phyloP scores from a whole-genome alignment of 169 alveolate species.

The Eimeria acervulina region DNA sequence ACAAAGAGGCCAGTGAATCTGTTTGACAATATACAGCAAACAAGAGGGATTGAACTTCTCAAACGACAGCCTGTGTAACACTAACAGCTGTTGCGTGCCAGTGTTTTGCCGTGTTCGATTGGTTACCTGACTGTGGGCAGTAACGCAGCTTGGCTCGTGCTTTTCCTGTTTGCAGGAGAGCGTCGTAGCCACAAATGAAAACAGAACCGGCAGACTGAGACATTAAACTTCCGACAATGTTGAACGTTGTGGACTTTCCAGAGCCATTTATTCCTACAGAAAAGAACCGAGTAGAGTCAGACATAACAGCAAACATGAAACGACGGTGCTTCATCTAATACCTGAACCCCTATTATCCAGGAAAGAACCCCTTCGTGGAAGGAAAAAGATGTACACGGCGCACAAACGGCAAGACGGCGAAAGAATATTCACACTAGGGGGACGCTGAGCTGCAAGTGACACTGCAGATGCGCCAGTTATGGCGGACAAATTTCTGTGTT shows the following conservation, averaged over 20 bases:
- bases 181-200: conserved; percentile 54
- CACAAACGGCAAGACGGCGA: not conserved
- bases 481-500: not conserved
- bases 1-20: no score
- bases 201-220: conserved; percentile 68
- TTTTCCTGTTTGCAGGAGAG: not conserved
- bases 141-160: conserved; percentile 59
- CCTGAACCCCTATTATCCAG: not conserved
- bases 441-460: not conserved
- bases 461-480: not conserved
- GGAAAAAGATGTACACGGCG: not conserved
- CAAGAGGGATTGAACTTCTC: not conserved
- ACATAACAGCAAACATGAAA: not conserved
- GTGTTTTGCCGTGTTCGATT: not conserved
- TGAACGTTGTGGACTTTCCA: conserved; percentile 78
- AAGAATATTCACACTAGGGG: not conserved
- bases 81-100: not conserved
- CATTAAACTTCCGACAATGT: conserved; percentile 53
- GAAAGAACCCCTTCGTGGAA: no score
- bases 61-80: not conserved
- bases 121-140: conserved; percentile 68
- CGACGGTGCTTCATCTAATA: not conserved
- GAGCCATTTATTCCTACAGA: conserved; percentile 55
- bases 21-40: not conserved
- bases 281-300: not conserved